Evolutionary conservation across 116 monocot genomes (phyloP).

Genomic region (Zostera marina): DNA sequence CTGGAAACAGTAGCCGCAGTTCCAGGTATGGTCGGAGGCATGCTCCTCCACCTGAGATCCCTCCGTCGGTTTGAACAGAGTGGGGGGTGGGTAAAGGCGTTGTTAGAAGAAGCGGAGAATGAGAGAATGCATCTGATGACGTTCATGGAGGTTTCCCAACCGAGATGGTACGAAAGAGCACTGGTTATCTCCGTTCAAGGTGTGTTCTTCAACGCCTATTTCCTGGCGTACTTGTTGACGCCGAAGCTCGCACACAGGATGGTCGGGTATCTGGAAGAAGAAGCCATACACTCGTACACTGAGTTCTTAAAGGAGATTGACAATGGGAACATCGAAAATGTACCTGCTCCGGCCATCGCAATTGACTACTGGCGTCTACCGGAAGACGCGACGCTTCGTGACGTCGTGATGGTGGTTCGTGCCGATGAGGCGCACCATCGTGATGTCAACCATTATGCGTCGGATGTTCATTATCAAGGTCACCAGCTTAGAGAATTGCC

Average conservation of each 20-base stretch:
- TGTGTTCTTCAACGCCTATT: constrained; percentile 76
- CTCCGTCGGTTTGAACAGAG: constrained; percentile 68
- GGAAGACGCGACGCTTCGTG: constrained; percentile 34
- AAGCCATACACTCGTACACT: constrained; percentile 78
- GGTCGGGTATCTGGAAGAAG: constrained; percentile 74
- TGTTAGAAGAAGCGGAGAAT: constrained; percentile 64
- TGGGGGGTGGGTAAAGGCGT: constrained; percentile 55
- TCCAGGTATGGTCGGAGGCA: constrained; percentile 69
- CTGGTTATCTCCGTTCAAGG: constrained; percentile 55
- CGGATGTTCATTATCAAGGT: constrained; percentile 75
- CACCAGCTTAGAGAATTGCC: constrained; percentile 40
- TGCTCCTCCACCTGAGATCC: constrained; percentile 53
- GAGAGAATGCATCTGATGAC: constrained; percentile 81
- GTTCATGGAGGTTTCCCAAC: constrained; percentile 66
- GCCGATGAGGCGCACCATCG: constrained; percentile 66
- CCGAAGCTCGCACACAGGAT: constrained; percentile 72
- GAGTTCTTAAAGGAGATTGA: constrained; percentile 71
- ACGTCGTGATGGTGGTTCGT: constrained; percentile 25
- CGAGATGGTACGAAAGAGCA: constrained; percentile 59
- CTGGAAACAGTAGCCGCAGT: constrained; percentile 77
- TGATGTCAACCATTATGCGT: constrained; percentile 50
- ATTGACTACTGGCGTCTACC: constrained; percentile 73
- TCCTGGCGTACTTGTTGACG: constrained; percentile 51
- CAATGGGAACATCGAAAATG: constrained; percentile 52
- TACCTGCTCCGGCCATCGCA: constrained; percentile 56